These are phyloP conservation scores for Penicillium verrucosum DNA, from an alignment of 2,329 filamentous ascomycete species.

Conservation along the genomic window DNA sequence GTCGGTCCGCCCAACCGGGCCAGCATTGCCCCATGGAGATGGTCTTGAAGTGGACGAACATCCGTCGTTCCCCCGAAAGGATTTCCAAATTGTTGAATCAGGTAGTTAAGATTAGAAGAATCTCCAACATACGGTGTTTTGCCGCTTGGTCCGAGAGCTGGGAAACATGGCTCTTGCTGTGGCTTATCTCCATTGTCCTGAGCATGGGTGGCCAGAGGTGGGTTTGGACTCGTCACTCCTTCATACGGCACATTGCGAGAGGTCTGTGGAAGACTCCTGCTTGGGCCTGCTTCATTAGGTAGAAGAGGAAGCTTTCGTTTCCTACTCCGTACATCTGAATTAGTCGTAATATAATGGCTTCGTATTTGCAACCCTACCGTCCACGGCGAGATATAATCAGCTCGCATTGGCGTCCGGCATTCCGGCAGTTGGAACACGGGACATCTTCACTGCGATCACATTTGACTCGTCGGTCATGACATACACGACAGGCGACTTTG, in stretches of 20 bases:
- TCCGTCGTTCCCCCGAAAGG: conserved; percentile 17
- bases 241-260: neutral
- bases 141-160: conserved; percentile 3
- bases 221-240: neutral
- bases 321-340: neutral
- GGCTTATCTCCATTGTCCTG: neutral
- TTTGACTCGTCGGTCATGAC: conserved; percentile 19
- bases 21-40: conserved; percentile 21
- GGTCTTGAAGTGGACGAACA: conserved; percentile 13
- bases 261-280: neutral
- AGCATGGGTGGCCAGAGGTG: neutral
- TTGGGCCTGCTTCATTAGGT: neutral
- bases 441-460: conserved; percentile 14
- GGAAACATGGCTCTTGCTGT: conserved; percentile 10
- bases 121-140: conserved; percentile 21
- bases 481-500: conserved; percentile 15
- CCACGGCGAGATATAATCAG: conserved; percentile 17
- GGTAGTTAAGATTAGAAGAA: conserved; percentile 25
- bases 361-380: conserved; percentile 8
- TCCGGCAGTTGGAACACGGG: conserved; percentile 15
- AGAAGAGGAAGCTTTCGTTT: conserved; percentile 2
- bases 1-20: conserved; percentile 14
- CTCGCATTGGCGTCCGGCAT: conserved; percentile 8
- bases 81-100: conserved; percentile 25
- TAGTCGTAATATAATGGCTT: neutral